Base-by-base conservation (phyloP, 1,284 basidiomycete genomes). In the Rhodofomes roseus region DNA sequence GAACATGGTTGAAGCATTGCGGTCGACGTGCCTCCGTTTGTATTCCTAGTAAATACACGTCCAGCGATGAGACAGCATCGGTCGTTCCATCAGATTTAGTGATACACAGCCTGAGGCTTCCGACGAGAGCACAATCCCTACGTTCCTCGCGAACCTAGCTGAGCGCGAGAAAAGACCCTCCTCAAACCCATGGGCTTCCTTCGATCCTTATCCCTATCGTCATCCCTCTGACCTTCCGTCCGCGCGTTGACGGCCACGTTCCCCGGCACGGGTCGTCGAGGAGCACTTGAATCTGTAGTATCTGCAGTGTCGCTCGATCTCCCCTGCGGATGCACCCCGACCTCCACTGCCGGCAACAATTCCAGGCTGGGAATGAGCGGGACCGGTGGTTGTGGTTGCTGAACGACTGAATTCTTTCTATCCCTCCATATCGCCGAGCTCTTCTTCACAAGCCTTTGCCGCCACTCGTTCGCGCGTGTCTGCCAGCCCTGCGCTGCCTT, bases 401-500 rank as follows among this genome's bases (percentile, higher is more conserved):
- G 37, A 5, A 18, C 25, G 29, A 36, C 25, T 4, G 20, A 31
- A 14, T 27, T 29, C 50, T 53, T 57, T 22, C 56, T 43, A 36
- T 57, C 56, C n/a, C 40, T 52, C 48, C 46, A 57, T 22, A 57
- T 57, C 29, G 56, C 50, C 23, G 56, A 57, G 39, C 56, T 50
- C 50, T 57, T 57, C 50, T 57, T 57, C 56, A 57, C 50, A 2
- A 57, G 18, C 20, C 56, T 50, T 36, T 57, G 56, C 18, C 46
- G 50, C 56, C 56, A 57, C 20, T 57, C 56, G 27, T 55, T 27
- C 53, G 52, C 12, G 41, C 57, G 41, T 59, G 57, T 50, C 56
- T 62, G 56, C 56, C 56, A 57, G 11, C 50, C 20, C 20, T 57
- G 56, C n/a, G 56, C 37, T 14, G 56, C 56, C n/a, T 46, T 50